A percentile compares a stretch with the other conserved stretches of the same genome.
Conservation (phyloP, 805 yeast genomes). For the Kregervanrija fluxuum region DNA sequence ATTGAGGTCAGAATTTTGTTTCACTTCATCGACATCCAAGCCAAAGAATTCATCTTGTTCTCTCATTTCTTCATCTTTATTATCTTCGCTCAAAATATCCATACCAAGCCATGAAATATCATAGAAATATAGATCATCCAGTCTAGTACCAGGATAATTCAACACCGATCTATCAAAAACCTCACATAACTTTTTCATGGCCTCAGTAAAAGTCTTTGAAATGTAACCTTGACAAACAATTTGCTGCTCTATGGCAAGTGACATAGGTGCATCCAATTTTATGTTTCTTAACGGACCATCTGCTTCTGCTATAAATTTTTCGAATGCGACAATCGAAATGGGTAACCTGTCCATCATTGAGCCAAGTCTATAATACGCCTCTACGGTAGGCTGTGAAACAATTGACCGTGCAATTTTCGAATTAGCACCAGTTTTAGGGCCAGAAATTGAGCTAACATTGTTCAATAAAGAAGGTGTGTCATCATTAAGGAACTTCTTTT, state of each 20-base stretch:
- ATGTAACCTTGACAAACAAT: conserved; percentile 56
- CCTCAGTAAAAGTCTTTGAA: conserved; percentile 31
- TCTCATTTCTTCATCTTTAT: background rate
- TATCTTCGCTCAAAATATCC: background rate
- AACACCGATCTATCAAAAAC: conserved; percentile 35
- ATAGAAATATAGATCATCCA: conserved; percentile 52
- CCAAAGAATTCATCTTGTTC: background rate
- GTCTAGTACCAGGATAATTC: conserved; percentile 37
- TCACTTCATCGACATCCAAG: background rate
- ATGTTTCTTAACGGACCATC: conserved; percentile 34
- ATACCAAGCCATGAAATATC: conserved; percentile 58
- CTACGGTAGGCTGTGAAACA: conserved; percentile 39
- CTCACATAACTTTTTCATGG: conserved; percentile 38
- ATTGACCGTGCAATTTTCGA: conserved; percentile 13
- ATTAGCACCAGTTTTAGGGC: conserved; percentile 3
- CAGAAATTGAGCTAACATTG: conserved; percentile 1
- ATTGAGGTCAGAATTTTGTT: background rate
- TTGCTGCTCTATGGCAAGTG: conserved; percentile 51
- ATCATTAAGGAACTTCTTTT: conserved; percentile 19
- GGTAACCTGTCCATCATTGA: conserved; percentile 44
- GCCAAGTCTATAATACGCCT: conserved; percentile 44
- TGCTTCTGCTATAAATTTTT: conserved; percentile 53
- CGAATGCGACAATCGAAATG: conserved; percentile 48
- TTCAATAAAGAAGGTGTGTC: conserved; percentile 27
- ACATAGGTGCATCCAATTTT: conserved; percentile 32